Evolutionary conservation across 2,329 filamentous ascomycete species (phyloP).

Genomic region (Colletotrichum magnum): DNA sequence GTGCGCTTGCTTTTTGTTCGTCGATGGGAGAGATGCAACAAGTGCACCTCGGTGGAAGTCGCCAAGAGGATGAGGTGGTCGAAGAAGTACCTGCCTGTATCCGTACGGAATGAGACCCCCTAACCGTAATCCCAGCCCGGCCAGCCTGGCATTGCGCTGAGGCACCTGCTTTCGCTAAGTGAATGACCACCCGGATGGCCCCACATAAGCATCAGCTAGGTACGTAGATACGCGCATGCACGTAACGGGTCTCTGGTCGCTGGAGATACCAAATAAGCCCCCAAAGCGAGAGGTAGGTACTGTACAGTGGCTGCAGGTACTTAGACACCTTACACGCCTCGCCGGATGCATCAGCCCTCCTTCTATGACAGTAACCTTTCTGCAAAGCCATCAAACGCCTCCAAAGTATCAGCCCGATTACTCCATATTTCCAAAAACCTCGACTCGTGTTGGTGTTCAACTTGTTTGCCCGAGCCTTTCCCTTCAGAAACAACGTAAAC

Average conservation of each 20-base stretch:
- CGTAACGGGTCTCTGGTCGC: constrained; percentile 23
- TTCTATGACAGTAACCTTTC: too few species aligned
- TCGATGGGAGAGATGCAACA: constrained; percentile 20
- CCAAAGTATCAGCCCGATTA: too few species aligned
- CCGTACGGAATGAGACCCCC: constrained; percentile 20
- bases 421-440: too few species aligned
- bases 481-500: background rate
- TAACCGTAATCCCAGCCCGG: constrained; percentile 39
- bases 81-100: constrained; percentile 36
- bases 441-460: background rate
- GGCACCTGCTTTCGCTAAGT: constrained; percentile 28
- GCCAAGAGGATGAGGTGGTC: constrained; percentile 41
- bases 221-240: constrained; percentile 14
- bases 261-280: constrained; percentile 18
- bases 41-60: constrained; percentile 31
- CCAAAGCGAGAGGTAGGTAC: background rate
- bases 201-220: background rate
- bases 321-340: too few species aligned
- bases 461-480: too few species aligned
- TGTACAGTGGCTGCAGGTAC: too few species aligned
- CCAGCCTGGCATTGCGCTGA: constrained; percentile 34
- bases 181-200: constrained; percentile 12
- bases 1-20: constrained; percentile 21
- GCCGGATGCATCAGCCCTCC: too few species aligned
- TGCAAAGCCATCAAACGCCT: too few species aligned